Evolutionary conservation across 768 basidiomycete genomes (phyloP).

Genomic region (Russula virescens): DNA sequence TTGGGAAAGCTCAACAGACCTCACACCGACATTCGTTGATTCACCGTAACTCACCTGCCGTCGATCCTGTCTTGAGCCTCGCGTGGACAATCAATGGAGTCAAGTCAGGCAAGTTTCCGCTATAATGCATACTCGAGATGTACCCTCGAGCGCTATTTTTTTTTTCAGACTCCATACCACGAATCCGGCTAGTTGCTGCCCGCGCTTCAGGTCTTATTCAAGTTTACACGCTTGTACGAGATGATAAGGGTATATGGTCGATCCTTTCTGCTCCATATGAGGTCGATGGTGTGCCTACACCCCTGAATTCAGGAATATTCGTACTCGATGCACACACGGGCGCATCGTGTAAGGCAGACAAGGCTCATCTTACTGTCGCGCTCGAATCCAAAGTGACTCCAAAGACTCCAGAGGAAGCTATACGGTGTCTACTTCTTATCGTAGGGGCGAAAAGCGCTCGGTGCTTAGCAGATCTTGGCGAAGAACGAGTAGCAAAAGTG

Average conservation of each 20-base stretch:
- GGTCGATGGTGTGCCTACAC: constrained; percentile 39
- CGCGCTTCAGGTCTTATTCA: constrained; percentile 53
- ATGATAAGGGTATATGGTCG: constrained; percentile 34
- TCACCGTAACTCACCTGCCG: constrained; percentile 33
- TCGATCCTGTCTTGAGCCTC: constrained; percentile 46
- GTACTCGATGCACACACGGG: constrained; percentile 55
- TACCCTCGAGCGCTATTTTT: constrained; percentile 3
- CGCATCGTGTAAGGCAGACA: constrained; percentile 38
- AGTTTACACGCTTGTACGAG: constrained; percentile 46
- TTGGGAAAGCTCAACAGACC: constrained; percentile 37
- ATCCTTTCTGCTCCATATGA: constrained; percentile 32
- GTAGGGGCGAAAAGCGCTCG: constrained; percentile 56
- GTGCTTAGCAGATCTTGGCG: constrained; percentile 51
- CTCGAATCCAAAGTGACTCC: constrained; percentile 18
- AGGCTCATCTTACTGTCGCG: constrained; percentile 38
- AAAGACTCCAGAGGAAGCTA: constrained; percentile 27
- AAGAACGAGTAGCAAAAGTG: constrained; percentile 58
- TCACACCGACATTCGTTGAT: constrained; percentile 35
- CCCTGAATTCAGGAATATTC: constrained; percentile 45
- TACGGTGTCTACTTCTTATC: constrained; percentile 43
- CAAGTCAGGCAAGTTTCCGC: constrained; percentile 41
- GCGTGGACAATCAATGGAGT: constrained; percentile 62
- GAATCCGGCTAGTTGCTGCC: constrained; percentile 58
- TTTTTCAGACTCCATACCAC: constrained; percentile 38
- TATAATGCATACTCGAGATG: neutral